Evolutionary conservation across 2,329 filamentous ascomycete species (phyloP), one percentile per base, ranked within the genome.

Genomic region (Coleophoma cylindrospora): DNA sequence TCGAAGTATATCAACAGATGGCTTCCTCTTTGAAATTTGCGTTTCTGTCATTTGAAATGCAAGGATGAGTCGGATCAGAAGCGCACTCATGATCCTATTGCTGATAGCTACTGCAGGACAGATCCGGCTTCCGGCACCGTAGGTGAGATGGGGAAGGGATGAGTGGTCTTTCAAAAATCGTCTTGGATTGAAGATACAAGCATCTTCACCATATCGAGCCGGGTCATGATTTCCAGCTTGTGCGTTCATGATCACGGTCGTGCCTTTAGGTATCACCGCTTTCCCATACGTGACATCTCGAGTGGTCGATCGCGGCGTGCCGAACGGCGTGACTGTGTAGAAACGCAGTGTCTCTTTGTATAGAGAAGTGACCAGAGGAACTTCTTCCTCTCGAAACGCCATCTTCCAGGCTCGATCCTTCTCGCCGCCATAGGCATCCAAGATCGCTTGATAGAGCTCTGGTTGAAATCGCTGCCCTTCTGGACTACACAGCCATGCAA

Each of bases 201-300:
- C 57, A 27, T 27, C 27, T 3, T 54, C 46, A 32, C 59, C 59
- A 49, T 57, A 61, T 40, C 57, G 52, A 10, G 43, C 49, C 15
- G 14, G 34, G 50, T 60, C 59, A 45, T 57, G 59, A 47, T 60
- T 59, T 11, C 52, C 59, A 40, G 55, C 50, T 34, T 61, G 59
- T 12, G 58, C 59, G 47, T 60, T 61, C 58, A 61, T 57, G 43
- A 60, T 56, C 47, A 61, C 52, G 4, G 59, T 57, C 32, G 53
- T 57, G 9, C 59, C 59, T 36, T 56, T 57, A 2, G 58, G 59
- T 21, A 61, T 54, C 32, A 54, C 33, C 11, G 47, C 43, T 10
- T 27, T 27, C 7, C 49, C 43, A 45, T 56, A 56, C 14, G 15
- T 11, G 48, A 60, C 52, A 36, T 59, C 57, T 19, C 48, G 15